phyloP scores from a whole-genome alignment of 257 asterid genomes.

The Nyctanthes arbortristis region DNA sequence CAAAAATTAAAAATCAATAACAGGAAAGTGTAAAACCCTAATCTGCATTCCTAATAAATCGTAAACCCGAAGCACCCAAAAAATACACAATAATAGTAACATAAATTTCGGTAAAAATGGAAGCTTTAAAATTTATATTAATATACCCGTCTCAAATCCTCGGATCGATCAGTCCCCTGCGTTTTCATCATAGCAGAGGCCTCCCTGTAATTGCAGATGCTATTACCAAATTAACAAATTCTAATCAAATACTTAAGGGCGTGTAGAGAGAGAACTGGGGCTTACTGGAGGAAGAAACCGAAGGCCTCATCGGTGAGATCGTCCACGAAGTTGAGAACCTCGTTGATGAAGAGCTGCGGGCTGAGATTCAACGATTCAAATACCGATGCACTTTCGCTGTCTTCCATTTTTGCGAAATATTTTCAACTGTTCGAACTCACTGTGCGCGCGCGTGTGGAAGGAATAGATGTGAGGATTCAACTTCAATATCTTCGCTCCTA shows the following conservation, averaged over 20 bases:
- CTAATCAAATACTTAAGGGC: neutral
- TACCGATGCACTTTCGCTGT: slow-evolving; percentile 51
- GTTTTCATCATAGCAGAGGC: slow-evolving; percentile 41
- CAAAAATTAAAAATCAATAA: slow-evolving; percentile 1
- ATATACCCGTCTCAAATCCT: slow-evolving; percentile 44
- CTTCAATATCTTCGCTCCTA: neutral
- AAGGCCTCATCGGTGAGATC: slow-evolving; percentile 55
- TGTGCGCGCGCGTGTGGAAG: neutral
- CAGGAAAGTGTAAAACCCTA: slow-evolving; percentile 13
- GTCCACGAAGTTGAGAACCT: slow-evolving; percentile 58
- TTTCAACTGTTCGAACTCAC: neutral
- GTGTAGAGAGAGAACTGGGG: too few relatives aligned
- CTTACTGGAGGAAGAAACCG: slow-evolving; percentile 51
- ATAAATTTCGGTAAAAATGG: neutral
- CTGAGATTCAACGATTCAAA: slow-evolving; percentile 68
- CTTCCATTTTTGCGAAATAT: slow-evolving; percentile 42
- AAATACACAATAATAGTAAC: slow-evolving; percentile 3
- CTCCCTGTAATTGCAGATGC: slow-evolving; percentile 31
- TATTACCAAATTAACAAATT: neutral
- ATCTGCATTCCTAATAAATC: neutral
- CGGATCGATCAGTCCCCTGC: slow-evolving; percentile 44
- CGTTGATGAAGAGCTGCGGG: slow-evolving; percentile 68
- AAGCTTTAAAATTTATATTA: neutral
- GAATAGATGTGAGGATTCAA: neutral
- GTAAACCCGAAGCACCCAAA: neutral